phyloP scores from a whole-genome alignment of 352 stramenopile species.

The Phytophthora fragariaefolia region DNA sequence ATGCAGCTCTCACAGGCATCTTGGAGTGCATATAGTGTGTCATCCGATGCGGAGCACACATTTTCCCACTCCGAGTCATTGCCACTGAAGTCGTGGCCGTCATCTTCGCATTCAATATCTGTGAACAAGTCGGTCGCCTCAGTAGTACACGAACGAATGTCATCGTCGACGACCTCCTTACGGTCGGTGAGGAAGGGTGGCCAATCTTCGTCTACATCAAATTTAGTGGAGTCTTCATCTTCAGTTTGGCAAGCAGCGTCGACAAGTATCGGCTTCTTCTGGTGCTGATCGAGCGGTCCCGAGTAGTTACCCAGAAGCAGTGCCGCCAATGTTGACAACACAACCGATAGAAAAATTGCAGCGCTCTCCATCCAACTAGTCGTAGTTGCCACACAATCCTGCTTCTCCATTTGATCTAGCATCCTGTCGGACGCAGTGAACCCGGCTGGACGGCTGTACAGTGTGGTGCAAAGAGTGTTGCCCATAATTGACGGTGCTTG shows the following conservation, averaged over 20 bases:
- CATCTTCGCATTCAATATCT: slow-evolving; percentile 39
- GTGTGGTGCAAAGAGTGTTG: slow-evolving; percentile 47
- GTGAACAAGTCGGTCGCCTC: slow-evolving; percentile 59
- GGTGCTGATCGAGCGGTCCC: slow-evolving; percentile 14
- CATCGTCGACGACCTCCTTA: slow-evolving; percentile 19
- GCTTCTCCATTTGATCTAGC: slow-evolving; percentile 35
- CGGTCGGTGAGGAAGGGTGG: slow-evolving; percentile 13
- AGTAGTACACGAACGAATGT: slow-evolving; percentile 54
- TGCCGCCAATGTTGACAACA: slow-evolving; percentile 13
- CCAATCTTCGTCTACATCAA: slow-evolving; percentile 15
- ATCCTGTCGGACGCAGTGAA: slow-evolving; percentile 29
- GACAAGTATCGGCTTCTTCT: slow-evolving; percentile 10
- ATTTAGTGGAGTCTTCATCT: slow-evolving; percentile 10
- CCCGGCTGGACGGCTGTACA: slow-evolving; percentile 23
- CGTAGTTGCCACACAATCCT: slow-evolving; percentile 10
- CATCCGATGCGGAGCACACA: slow-evolving; percentile 17
- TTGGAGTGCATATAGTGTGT: slow-evolving; percentile 11
- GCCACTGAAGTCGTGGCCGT: slow-evolving; percentile 30
- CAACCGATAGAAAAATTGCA: slow-evolving; percentile 15
- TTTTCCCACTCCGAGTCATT: slow-evolving; percentile 35
- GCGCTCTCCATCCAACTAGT: slow-evolving; percentile 13
- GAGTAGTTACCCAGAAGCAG: slow-evolving; percentile 27
- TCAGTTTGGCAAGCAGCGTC: slow-evolving; percentile 30
- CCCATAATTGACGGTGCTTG: slow-evolving; percentile 50
- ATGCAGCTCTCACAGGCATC: slow-evolving; percentile 26